Evolutionary conservation across 129 eudicot species (phyloP), one percentile per base, ranked within the genome.

Genomic region (Chrysanthemum makinoi): DNA sequence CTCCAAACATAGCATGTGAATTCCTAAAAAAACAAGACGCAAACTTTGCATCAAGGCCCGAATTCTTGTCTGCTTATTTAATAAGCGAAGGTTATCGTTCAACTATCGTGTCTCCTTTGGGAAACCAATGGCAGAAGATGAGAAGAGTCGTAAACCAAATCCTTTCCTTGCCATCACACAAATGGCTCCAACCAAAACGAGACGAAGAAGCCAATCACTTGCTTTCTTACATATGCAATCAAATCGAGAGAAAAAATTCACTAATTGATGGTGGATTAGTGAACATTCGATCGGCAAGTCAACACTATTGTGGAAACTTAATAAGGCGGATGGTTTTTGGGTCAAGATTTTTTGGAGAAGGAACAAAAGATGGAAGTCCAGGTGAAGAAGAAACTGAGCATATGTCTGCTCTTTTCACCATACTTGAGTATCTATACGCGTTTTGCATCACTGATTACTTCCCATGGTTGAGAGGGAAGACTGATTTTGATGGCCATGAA

Each of bases 91-190:
- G 83, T 9, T 82, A 73, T 72, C 51, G 77, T 11, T 59, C 77
- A 0, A 14, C 63, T 1, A 22, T 5, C 7, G n/a, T 84, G 20
- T 1, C 75, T 4, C 85, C 80, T 2, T 4, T 46, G 0, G 83
- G 85, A 1, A 70, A 77, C 15, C 82, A 77, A 51, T 84, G 83
- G 83, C 77, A n/a, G 70, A 81, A 74, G 63, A 77, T 84, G 88
- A 69, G 82, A 65, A 77, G 60, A 30, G 11, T 77, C 13, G 5
- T 80, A 3, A 17, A 55, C 26, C 65, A 51, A 0, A 15, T 80
- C 4, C 61, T 80, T 20, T 66, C 85, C 3, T 17, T 20, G 15
- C 33, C 59, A 0, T 46, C 22, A n/a, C 78, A 68, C 33, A 55
- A 43, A 10, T 81, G 85, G 85, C 73, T 81, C 14, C 70, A 48